phyloP scores from a whole-genome alignment of 371 early-diverging fungal species.

The Entomophthora muscae region DNA sequence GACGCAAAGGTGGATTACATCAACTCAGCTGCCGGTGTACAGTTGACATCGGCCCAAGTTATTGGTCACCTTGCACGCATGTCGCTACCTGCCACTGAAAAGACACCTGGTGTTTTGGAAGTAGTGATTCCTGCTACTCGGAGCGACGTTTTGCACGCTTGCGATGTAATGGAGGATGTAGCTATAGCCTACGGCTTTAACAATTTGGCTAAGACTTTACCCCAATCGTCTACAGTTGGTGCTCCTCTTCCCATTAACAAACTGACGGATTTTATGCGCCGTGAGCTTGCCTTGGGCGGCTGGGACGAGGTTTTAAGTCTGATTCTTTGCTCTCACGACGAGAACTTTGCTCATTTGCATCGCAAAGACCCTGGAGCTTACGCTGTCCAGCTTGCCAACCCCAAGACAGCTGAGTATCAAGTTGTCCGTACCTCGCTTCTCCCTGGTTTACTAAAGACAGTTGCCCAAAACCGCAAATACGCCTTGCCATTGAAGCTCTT shows the following conservation, averaged over 20 bases:
- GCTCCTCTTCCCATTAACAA: conserved; percentile 88
- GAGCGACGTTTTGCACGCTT: conserved; percentile 92
- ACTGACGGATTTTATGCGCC: conserved; percentile 73
- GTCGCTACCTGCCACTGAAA: conserved; percentile 56
- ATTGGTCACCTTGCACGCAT: conserved; percentile 61
- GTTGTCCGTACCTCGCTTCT: conserved; percentile 85
- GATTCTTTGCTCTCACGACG: conserved; percentile 93
- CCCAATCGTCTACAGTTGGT: conserved; percentile 71
- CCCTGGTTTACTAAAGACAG: conserved; percentile 93
- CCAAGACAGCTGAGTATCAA: conserved; percentile 90
- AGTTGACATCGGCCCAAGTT: conserved; percentile 56
- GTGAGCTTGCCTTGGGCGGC: conserved; percentile 83
- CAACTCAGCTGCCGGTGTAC: conserved; percentile 64
- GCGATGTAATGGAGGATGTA: conserved; percentile 98
- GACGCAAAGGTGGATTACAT: conserved; percentile 68
- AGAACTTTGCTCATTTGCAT: conserved; percentile 81
- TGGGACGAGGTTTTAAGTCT: conserved; percentile 94
- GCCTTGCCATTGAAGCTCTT: conserved; percentile 92
- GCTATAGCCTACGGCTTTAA: conserved; percentile 99
- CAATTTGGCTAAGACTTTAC: conserved; percentile 71
- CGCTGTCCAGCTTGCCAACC: conserved; percentile 88
- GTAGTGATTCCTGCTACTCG: conserved; percentile 87
- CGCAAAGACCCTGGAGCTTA: conserved; percentile 51
- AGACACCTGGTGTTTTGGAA: conserved; percentile 39
- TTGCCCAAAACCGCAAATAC: conserved; percentile 79